Evolutionary conservation across 345 rosid genomes (phyloP).

Genomic region (Rhodomyrtus tomentosa): DNA sequence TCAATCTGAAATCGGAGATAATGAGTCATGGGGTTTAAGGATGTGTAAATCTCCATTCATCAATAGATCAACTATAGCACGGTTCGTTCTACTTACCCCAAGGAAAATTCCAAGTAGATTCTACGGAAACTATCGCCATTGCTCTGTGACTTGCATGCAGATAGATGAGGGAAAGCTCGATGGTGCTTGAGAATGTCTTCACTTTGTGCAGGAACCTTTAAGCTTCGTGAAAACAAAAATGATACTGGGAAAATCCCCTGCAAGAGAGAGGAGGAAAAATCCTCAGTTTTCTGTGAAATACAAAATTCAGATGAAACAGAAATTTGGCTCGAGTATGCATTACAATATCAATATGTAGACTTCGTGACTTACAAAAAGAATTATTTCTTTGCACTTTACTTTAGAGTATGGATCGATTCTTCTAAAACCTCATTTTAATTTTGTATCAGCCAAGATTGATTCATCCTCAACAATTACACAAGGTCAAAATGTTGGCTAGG

Average conservation of each 20-base stretch:
- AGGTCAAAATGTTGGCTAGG: neutral
- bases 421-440: neutral
- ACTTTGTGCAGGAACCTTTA: slow-evolving; percentile 64
- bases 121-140: slow-evolving; percentile 46
- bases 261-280: neutral
- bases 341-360: neutral
- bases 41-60: neutral
- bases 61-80: neutral
- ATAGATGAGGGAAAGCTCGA: slow-evolving; percentile 46
- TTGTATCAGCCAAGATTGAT: neutral
- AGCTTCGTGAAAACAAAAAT: slow-evolving; percentile 49
- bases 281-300: neutral
- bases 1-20: neutral
- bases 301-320: neutral
- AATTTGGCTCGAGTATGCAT: neutral
- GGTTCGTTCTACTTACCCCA: slow-evolving; percentile 48
- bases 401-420: neutral
- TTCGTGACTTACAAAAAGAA: neutral
- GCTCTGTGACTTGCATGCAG: slow-evolving; percentile 25
- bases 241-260: slow-evolving; percentile 80
- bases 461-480: neutral
- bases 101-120: slow-evolving; percentile 76
- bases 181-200: slow-evolving; percentile 39
- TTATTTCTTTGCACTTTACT: neutral
- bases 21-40: neutral